phyloP scores from a whole-genome alignment of 768 basidiomycete genomes.

The Leccinum subgranulosum region DNA sequence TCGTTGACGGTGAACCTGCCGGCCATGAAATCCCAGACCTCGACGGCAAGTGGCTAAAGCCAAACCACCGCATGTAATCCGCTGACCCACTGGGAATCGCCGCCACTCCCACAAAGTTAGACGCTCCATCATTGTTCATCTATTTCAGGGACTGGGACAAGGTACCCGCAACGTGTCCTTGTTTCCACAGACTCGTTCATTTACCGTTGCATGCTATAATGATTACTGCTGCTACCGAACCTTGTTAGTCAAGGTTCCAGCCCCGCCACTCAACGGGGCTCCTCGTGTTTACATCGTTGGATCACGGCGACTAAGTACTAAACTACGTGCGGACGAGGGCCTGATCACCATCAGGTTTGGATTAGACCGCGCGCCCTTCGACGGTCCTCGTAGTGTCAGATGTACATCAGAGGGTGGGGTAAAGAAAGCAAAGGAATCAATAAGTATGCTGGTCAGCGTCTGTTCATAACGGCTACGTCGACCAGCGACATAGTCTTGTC shows the following conservation, averaged over 20 bases:
- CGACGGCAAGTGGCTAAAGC: conserved; percentile 35
- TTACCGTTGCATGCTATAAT: conserved; percentile 7
- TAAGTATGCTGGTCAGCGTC: conserved; percentile 22
- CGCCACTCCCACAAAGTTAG: conserved; percentile 3
- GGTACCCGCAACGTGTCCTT: conserved; percentile 16
- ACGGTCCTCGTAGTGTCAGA: conserved; percentile 9
- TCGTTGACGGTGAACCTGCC: conserved; percentile 40
- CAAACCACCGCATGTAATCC: conserved; percentile 10
- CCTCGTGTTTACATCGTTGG: conserved; percentile 30
- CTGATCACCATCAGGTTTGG: conserved; percentile 13
- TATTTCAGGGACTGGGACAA: conserved; percentile 6
- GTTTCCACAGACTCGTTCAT: conserved; percentile 12
- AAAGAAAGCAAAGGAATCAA: conserved; percentile 8
- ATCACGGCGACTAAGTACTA: conserved; percentile 19
- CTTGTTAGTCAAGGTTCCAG: conserved; percentile 24
- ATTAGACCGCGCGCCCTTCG: conserved; percentile 1
- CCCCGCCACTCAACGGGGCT: conserved; percentile 19
- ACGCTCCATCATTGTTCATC: not conserved
- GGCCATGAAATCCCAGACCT: conserved; percentile 36
- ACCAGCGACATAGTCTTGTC: conserved; percentile 20
- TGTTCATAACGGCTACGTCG: conserved; percentile 16
- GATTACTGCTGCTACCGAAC: conserved; percentile 17
- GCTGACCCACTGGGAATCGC: conserved; percentile 5
- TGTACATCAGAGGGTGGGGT: conserved; percentile 6
- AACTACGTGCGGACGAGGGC: conserved; percentile 14